phyloP scores from a whole-genome alignment of 2,329 filamentous ascomycete species.

The Xylariaceae sp. region DNA sequence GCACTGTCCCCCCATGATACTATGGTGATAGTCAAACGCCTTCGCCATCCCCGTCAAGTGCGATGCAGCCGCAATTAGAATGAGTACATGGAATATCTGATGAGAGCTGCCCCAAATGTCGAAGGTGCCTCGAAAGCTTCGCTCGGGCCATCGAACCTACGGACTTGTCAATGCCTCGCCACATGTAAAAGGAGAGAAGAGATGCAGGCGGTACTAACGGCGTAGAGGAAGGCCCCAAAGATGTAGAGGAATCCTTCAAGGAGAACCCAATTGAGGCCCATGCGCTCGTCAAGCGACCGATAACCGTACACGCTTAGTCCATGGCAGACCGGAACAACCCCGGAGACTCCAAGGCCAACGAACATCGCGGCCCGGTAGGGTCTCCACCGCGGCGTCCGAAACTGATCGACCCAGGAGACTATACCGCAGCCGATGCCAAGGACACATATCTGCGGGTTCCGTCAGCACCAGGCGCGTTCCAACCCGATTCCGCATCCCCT shows the following conservation, averaged over 20 bases:
- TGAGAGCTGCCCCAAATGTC: constrained; percentile 94
- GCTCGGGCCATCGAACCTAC: constrained; percentile 79
- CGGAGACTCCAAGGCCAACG: constrained; percentile 81
- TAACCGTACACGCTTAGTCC: constrained; percentile 70
- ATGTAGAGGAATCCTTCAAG: constrained; percentile 85
- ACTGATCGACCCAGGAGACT: constrained; percentile 79
- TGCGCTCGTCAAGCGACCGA: constrained; percentile 66
- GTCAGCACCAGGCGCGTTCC: background rate
- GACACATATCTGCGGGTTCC: constrained; percentile 66
- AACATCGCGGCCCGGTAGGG: constrained; percentile 90
- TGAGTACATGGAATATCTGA: constrained; percentile 92
- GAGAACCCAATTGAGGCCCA: constrained; percentile 80
- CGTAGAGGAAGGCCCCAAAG: constrained; percentile 69
- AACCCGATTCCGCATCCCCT: background rate
- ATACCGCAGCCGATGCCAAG: constrained; percentile 76
- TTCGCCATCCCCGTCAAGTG: constrained; percentile 81
- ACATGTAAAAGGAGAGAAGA: background rate
- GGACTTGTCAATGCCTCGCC: constrained; percentile 21
- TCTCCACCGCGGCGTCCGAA: constrained; percentile 81
- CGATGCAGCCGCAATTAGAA: constrained; percentile 77
- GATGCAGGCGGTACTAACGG: constrained; percentile 10
- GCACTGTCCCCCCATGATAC: constrained; percentile 57
- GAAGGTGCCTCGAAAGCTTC: constrained; percentile 74
- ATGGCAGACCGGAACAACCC: constrained; percentile 81
- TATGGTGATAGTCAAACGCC: constrained; percentile 86